Conservation (phyloP, 768 basidiomycete species). For the Suillus spraguei region DNA sequence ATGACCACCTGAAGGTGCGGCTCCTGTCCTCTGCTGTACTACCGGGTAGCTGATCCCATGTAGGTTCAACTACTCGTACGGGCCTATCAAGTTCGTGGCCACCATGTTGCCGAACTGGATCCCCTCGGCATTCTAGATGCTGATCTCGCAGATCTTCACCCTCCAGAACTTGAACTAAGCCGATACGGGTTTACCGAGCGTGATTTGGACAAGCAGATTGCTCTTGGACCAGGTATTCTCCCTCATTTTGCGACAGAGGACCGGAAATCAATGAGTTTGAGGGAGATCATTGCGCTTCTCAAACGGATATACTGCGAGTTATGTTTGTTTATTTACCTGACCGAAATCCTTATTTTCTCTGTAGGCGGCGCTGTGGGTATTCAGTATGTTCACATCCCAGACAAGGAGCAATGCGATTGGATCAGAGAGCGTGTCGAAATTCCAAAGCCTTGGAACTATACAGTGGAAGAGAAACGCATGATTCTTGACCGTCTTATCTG, state of each 20-base stretch:
- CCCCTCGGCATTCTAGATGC: constrained; percentile 92
- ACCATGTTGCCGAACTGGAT: constrained; percentile 94
- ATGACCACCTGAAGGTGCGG: constrained; percentile 90
- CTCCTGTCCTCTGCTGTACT: constrained; percentile 17
- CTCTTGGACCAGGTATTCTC: constrained; percentile 93
- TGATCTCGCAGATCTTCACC: constrained; percentile 76
- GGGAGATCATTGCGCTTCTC: constrained; percentile 89
- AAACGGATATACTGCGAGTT: constrained; percentile 92
- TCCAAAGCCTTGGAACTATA: constrained; percentile 97
- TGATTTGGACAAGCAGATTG: constrained; percentile 93
- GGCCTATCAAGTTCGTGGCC: constrained; percentile 98
- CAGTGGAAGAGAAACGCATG: constrained; percentile 98
- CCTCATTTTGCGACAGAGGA: constrained; percentile 93
- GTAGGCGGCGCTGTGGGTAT: constrained; percentile 86
- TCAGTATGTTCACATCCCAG: constrained; percentile 95
- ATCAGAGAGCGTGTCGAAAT: constrained; percentile 95
- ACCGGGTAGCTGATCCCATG: constrained; percentile 7
- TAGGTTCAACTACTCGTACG: constrained; percentile 97
- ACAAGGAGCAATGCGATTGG: constrained; percentile 99
- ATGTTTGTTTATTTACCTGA: background rate
- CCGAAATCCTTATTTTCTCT: constrained; percentile 9
- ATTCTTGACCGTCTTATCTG: constrained; percentile 98
- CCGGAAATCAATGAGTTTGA: constrained; percentile 81
- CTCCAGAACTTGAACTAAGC: constrained; percentile 91
- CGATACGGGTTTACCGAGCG: constrained; percentile 95